A percentile compares a stretch with the other conserved stretches of the same genome.
phyloP scores from a whole-genome alignment of 805 yeast species.

The Candida montana region DNA sequence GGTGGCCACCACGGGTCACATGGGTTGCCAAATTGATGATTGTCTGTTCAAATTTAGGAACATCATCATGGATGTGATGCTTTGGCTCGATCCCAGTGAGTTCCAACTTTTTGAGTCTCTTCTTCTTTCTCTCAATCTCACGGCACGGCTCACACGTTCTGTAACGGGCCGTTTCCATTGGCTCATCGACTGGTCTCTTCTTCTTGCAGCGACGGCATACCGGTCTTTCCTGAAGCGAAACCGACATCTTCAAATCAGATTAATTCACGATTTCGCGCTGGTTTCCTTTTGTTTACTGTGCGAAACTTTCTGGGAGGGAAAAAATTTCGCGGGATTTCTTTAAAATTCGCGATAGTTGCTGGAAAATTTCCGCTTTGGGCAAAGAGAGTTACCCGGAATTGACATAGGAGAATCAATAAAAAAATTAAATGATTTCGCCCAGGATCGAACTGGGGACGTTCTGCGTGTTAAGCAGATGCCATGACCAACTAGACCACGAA shows the following conservation, averaged over 20 bases:
- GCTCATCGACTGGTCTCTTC: conserved; percentile 26
- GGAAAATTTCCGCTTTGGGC: background rate
- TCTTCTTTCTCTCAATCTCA: conserved; percentile 15
- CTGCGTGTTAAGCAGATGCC: conserved; percentile 99
- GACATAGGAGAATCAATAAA: background rate
- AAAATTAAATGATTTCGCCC: conserved; percentile 79
- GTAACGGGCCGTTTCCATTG: conserved; percentile 26
- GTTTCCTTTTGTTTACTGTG: background rate
- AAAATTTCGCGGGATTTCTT: background rate
- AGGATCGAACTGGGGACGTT: conserved; percentile 99
- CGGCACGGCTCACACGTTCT: conserved; percentile 27
- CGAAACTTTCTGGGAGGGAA: background rate
- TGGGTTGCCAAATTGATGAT: conserved; percentile 13
- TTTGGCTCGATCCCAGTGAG: conserved; percentile 12
- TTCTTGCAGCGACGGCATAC: conserved; percentile 27
- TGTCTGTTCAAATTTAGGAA: conserved; percentile 5
- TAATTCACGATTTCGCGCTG: background rate
- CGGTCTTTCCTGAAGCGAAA: conserved; percentile 7
- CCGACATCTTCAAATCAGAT: background rate
- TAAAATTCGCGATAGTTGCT: background rate
- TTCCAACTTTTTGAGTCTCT: conserved; percentile 7
- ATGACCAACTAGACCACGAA: conserved; percentile 99
- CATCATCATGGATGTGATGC: background rate
- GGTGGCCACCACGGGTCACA: conserved; percentile 9
- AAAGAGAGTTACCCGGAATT: too few relatives aligned